Evolutionary conservation across 371 early-diverging fungal genomes (phyloP), one percentile per base, ranked within the genome.

Genomic region (Encephalitozoon intestinalis): DNA sequence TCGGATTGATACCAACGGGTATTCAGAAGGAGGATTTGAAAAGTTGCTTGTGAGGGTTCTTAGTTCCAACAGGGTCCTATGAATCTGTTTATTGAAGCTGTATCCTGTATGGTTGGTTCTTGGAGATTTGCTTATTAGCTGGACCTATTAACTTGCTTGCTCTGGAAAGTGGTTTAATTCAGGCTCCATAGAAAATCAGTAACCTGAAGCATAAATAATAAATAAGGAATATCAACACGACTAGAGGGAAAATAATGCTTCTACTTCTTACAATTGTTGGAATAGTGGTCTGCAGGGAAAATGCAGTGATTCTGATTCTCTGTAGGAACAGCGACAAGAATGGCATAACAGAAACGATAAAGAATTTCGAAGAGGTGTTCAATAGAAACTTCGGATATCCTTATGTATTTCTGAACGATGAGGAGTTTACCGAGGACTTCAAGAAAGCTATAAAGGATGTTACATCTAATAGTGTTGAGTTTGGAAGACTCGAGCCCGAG

Each of bases 321-420:
- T 84, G 85, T 67, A 79, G 93, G 31, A 92, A 95, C 78, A 75
- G 77, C 3, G 94, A 95, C 76, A 75, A 91, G 18, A 77, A 88
- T 23, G 88, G 86, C 7, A 87, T 93, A 58, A 80, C 84, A 37
- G 78, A 73, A 23, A 87, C 91, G 0, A 86, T 94, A 76, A 86
- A 83, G 23, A 87, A 89, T 79, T 83, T 92, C 12, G 92, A 93
- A 79, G 88, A 89, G 37, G 82, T 88, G 52, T 92, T 92, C 81
- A 94, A 94, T 81, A 84, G 82, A 65, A 85, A 87, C 44, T 91
- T 87, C 82, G 84, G 89, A 70, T 94, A 93, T 74, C 92, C 93
- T 0, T 94, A 92, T 80, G 90, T 94, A 1, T 70, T 85, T 51
- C 50, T 86, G 49, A 85, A 86, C 63, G 90, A 94, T 67, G 86